phyloP scores from a whole-genome alignment of 495 filamentous ascomycete genomes.

The Hypoxylon fuscum region DNA sequence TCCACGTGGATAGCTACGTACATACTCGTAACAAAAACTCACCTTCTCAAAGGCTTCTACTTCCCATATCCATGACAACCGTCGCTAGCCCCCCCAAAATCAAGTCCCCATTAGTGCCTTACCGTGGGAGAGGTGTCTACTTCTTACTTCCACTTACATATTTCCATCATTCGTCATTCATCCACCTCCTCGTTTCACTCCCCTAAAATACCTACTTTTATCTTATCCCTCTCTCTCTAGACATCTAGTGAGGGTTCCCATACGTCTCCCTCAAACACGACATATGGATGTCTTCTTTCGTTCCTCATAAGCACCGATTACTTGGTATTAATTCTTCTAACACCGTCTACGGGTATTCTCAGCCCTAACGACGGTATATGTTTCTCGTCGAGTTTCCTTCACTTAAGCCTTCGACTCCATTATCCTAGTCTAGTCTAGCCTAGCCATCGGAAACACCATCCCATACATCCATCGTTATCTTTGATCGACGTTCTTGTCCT shows the following conservation, averaged over 20 bases:
- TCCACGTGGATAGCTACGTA: too few relatives aligned
- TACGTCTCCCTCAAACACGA: slow-evolving; percentile 10
- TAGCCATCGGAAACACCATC: not conserved
- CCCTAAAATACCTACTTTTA: slow-evolving; percentile 24
- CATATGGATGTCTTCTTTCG: slow-evolving; percentile 1
- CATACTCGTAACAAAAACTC: too few relatives aligned
- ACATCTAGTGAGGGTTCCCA: slow-evolving; percentile 2
- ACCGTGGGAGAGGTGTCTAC: slow-evolving; percentile 7
- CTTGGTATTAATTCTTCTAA: slow-evolving; percentile 14
- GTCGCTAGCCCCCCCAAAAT: slow-evolving; percentile 11
- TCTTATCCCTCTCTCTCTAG: not conserved
- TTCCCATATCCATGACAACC: slow-evolving; percentile 22
- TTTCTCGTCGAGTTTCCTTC: not conserved
- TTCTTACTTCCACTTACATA: too few relatives aligned
- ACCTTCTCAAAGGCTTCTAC: slow-evolving; percentile 18
- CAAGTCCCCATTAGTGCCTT: slow-evolving; percentile 16
- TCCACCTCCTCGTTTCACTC: slow-evolving; percentile 12
- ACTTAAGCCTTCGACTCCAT: not conserved
- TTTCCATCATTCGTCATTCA: too few relatives aligned
- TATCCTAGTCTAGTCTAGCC: not conserved
- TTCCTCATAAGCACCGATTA: slow-evolving; percentile 16
- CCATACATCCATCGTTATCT: not conserved
- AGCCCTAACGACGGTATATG: not conserved
- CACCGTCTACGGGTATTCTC: not conserved
- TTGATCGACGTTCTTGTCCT: not conserved